Evolutionary conservation across 1,284 basidiomycete genomes (phyloP), one percentile per base, ranked within the genome.

Genomic region (Leucoagaricus sp.): DNA sequence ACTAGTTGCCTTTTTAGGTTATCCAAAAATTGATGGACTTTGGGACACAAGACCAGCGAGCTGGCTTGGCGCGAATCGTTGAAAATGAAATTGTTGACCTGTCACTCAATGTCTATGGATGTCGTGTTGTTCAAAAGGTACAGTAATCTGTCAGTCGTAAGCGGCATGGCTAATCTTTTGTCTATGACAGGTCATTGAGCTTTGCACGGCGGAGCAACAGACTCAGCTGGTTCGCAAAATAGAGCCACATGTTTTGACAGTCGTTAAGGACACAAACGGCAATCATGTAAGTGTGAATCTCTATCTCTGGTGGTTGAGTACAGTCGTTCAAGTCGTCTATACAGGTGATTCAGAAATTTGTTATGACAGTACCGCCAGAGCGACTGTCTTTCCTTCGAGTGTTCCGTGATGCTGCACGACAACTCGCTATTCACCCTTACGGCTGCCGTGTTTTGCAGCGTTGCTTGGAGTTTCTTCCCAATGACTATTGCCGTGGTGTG

Each of bases 21-120:
- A 87, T 98, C 58, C 96, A 99, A 72, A 98, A 98, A 74, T 75
- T 98, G 65, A 91, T 98, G 64, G 96, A 99, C 70, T 83, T 91
- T 67, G 95, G 96, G 23, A 89, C 87, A 15, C 81, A 85, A 58
- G 74, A 78, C 12, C 94, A 96, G 68, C 91, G 89, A 67, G 81
- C 83, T 1, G 73, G 83, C 8, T 76, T 98, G 44, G 87, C 86
- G 1, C 81, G 76, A 53, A 81, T 86, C 40, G 91, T 99, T 83
- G 87, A 94, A 67, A 87, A 87, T 0, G 87, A 92, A 64, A 81
- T 96, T 31, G 75, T 95, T 3, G 73, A 82, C 9, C 77, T 99
- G 45, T 92, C 94, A 2, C 76, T 93, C 57, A 93, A 98, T 67
- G 95, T 97, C 83, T 99, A 99, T 72, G 96, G 96, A 5, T 99